phyloP scores from a whole-genome alignment of 257 asterid genomes.

The Anisodus tanguticus region DNA sequence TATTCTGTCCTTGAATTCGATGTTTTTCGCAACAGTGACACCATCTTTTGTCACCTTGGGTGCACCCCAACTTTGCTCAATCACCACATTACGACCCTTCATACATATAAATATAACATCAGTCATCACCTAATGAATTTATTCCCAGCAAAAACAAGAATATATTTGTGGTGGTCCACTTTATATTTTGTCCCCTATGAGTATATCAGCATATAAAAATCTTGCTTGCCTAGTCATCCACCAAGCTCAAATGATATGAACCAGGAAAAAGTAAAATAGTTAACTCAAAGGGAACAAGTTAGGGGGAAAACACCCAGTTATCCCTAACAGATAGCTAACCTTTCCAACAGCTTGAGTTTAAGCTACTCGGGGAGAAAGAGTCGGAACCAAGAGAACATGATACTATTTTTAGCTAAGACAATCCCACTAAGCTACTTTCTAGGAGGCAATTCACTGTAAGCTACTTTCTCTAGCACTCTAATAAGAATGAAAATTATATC shows the following conservation, averaged over 20 bases:
- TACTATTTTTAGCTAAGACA: neutral
- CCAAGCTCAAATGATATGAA: neutral
- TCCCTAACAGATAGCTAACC: neutral
- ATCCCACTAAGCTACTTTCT: neutral
- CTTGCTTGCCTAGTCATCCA: neutral
- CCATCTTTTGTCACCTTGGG: constrained; percentile 69
- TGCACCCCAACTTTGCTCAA: constrained; percentile 65
- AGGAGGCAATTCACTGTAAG: constrained; percentile 18
- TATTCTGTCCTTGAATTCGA: constrained; percentile 56
- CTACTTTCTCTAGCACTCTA: neutral
- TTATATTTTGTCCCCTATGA: neutral
- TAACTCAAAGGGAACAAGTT: neutral
- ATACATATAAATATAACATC: neutral
- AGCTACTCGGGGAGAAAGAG: neutral
- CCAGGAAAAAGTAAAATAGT: neutral
- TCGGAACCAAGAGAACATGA: neutral
- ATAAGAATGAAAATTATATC: neutral
- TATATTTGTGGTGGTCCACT: neutral
- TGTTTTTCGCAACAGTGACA: constrained; percentile 58
- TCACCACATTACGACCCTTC: constrained; percentile 57
- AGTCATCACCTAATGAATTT: neutral
- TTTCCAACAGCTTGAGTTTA: neutral
- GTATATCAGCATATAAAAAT: neutral
- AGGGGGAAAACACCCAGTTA: neutral
- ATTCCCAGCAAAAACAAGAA: neutral